These are phyloP conservation scores for Chenopodium album DNA, from an alignment of 148 eudicot genomes.

Conservation along the genomic window DNA sequence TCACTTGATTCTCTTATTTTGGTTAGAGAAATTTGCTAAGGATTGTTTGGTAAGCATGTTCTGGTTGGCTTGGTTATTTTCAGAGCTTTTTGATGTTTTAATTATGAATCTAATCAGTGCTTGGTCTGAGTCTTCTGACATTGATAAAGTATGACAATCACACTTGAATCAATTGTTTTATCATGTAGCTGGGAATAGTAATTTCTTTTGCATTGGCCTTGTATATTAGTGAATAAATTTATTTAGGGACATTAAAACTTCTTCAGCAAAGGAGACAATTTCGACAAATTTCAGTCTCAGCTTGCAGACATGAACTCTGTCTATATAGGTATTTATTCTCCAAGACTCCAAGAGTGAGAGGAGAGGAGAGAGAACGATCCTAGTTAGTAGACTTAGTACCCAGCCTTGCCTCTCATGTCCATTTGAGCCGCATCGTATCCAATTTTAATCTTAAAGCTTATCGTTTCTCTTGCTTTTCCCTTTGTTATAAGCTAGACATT, in stretches of 20 bases:
- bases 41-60: too few species aligned
- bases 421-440: neutral
- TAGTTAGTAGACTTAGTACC: neutral
- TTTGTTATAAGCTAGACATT: neutral
- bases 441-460: neutral
- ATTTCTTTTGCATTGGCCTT: too few species aligned
- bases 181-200: too few species aligned
- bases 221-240: too few species aligned
- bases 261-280: neutral
- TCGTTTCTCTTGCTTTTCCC: neutral
- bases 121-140: neutral
- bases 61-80: too few species aligned
- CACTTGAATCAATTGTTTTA: neutral
- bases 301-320: neutral
- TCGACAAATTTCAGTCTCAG: neutral
- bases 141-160: neutral
- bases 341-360: neutral
- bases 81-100: neutral
- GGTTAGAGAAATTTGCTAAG: neutral
- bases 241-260: too few species aligned
- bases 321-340: neutral
- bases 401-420: neutral
- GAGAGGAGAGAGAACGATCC: neutral
- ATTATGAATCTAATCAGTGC: neutral
- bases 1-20: neutral